phyloP scores from a whole-genome alignment of 495 filamentous ascomycete species.

The Trichoderma parareesei region DNA sequence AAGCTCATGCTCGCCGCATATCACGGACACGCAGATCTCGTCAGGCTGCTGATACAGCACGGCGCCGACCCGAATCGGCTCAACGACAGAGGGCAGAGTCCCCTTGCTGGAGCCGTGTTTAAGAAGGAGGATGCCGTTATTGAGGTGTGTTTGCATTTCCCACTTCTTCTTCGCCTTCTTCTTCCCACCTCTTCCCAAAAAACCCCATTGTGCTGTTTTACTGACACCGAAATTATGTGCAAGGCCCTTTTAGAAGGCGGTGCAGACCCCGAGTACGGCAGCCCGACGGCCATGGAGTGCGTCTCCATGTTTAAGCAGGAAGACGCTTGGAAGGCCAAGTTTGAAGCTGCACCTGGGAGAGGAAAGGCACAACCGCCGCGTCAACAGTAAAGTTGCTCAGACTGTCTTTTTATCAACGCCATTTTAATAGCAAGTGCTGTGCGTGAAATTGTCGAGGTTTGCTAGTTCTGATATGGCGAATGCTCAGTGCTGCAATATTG shows the following conservation, averaged over 20 bases:
- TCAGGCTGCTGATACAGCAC: conserved; percentile 40
- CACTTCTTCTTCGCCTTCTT: too few relatives aligned
- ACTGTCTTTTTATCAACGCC: too few relatives aligned
- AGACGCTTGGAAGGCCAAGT: conserved; percentile 39
- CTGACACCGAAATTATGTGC: background rate
- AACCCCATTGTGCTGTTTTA: background rate
- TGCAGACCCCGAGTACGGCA: conserved; percentile 42
- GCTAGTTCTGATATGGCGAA: too few relatives aligned
- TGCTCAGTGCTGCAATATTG: too few relatives aligned
- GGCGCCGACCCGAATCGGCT: conserved; percentile 45
- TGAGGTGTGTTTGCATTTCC: conserved; percentile 23
- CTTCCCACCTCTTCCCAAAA: background rate
- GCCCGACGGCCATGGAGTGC: conserved; percentile 39
- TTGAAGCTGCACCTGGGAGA: conserved; percentile 35
- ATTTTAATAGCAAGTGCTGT: too few relatives aligned
- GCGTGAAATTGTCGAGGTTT: too few relatives aligned
- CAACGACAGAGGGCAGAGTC: conserved; percentile 47
- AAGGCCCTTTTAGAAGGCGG: conserved; percentile 38
- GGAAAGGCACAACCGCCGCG: conserved; percentile 23
- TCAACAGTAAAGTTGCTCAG: too few relatives aligned
- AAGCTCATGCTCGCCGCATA: conserved; percentile 52
- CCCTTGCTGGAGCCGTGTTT: conserved; percentile 48
- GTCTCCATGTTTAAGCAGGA: conserved; percentile 43
- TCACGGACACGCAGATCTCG: conserved; percentile 43
- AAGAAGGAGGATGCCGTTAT: conserved; percentile 44